Evolutionary conservation across 331 rosid genomes (phyloP), one percentile per base, ranked within the genome.

Genomic region (Dryas integrifolia): DNA sequence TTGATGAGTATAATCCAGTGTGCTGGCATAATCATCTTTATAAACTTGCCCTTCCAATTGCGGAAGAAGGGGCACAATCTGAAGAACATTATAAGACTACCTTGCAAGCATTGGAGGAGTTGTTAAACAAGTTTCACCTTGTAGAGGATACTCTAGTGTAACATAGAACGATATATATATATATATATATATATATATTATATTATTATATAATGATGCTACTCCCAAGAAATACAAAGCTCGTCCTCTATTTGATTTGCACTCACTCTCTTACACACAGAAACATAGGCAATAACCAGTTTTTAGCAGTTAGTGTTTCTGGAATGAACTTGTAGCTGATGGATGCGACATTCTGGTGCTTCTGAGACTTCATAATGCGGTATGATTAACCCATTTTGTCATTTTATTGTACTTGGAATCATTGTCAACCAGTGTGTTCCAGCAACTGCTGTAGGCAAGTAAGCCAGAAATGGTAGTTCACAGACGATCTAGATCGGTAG

Each of bases 11-110:
- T 67, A 71, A 77, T 79, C 84, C 86, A 47, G 51, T 66, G 68
- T 45, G 44, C 81, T 63, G 74, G 81, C 39, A 69, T 80, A 78
- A 67, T 64, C 84, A 88, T 82, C 89, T 88, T 53, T 68, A 76
- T 66, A 82, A 76, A 69, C 80, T 66, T 24, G 84, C 96, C 52
- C 92, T 88, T 76, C 89, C 85, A 24, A 63, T 88, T 62, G 86
- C 78, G 67, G 94, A 85, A 78, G 85, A 81, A 80, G 94, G 90
- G 69, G 84, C 94, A 63, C 88, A 78, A 80, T 86, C 90, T 49
- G 82, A 72, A 80, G 88, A 83, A 81, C 88, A 77, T 80, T 86
- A 86, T 80, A 74, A 62, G 88, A 72, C 76, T 52, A 85, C 87
- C n/a, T 80, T 90, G 76, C 87, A 74, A 80, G 96, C 86, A 75